Evolutionary conservation across 306 rosid species (phyloP).

Genomic region (Gleditsia sinensis): DNA sequence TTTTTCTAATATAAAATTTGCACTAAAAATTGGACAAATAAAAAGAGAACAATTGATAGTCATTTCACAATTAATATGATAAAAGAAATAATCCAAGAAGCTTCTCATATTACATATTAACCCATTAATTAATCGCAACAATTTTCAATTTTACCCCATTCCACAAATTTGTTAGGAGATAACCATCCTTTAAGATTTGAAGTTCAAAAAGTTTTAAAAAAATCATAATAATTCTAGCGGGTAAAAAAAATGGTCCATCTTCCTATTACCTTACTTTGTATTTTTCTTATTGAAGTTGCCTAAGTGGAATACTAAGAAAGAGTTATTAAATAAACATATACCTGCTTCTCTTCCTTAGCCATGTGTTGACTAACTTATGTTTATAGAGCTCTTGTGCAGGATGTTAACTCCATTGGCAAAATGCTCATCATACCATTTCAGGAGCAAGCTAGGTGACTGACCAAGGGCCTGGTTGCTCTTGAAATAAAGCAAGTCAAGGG

Average conservation of each 20-base stretch:
- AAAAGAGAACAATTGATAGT: too few species aligned
- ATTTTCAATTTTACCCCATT: neutral
- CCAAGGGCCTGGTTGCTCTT: too few species aligned
- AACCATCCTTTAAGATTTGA: too few species aligned
- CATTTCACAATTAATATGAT: too few species aligned
- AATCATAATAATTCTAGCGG: slow-evolving; percentile 7
- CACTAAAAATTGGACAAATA: too few species aligned
- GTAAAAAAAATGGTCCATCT: too few species aligned
- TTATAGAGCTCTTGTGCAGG: slow-evolving; percentile 84
- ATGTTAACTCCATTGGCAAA: slow-evolving; percentile 87
- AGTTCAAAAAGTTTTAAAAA: too few species aligned
- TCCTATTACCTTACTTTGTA: neutral
- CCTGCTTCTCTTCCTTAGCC: too few species aligned
- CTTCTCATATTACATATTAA: neutral
- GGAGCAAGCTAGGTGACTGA: too few species aligned
- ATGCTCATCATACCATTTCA: slow-evolving; percentile 75
- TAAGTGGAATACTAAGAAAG: slow-evolving; percentile 18
- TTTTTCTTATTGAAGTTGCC: neutral
- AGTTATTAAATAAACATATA: slow-evolving; percentile 39
- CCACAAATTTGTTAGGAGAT: too few species aligned
- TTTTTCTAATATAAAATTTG: too few species aligned
- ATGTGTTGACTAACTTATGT: slow-evolving; percentile 94
- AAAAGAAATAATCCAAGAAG: slow-evolving; percentile 5
- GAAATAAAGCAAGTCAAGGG: too few species aligned
- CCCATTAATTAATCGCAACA: slow-evolving; percentile 15